Evolutionary conservation across 164 flowering plant species (phyloP).

Genomic region (Houttuynia cordata): DNA sequence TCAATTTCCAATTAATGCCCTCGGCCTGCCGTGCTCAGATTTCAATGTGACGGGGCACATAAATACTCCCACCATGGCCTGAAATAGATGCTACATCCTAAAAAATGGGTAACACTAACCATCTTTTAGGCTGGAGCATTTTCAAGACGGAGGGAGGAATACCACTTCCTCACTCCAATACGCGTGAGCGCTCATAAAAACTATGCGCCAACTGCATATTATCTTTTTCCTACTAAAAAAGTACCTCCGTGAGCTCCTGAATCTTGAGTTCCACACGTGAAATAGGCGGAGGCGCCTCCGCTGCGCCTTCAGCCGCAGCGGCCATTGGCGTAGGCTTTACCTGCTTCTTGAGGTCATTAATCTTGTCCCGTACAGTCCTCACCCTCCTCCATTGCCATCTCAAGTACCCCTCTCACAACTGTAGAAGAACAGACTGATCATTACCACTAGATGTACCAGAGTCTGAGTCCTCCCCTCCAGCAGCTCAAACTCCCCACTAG

Average conservation of each 20-base stretch:
- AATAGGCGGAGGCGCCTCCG: slow-evolving; percentile 14
- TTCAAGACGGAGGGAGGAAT: no score
- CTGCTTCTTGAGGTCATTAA: slow-evolving; percentile 79
- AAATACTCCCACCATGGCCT: no score
- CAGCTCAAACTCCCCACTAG: slow-evolving; percentile 64
- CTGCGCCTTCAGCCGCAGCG: slow-evolving; percentile 34
- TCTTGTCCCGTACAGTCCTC: slow-evolving; percentile 68
- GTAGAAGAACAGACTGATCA: slow-evolving; percentile 64
- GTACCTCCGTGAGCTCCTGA: slow-evolving; percentile 76
- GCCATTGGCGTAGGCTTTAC: slow-evolving; percentile 53
- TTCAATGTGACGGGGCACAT: no score
- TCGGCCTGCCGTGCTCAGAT: no score
- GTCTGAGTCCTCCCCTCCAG: slow-evolving; percentile 76
- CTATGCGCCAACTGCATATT: no score
- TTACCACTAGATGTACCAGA: slow-evolving; percentile 63
- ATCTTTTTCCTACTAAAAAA: no score
- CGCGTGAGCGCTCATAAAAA: no score
- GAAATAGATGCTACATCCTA: no score
- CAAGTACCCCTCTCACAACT: slow-evolving; percentile 73
- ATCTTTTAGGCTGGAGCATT: no score
- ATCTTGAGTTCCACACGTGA: slow-evolving; percentile 65
- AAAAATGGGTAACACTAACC: no score
- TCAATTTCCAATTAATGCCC: no score
- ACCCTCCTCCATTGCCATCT: slow-evolving; percentile 99
- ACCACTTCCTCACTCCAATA: no score